Evolutionary conservation across 139 green algal genomes (phyloP).

Genomic region (Chlamydomonas schloesseri): DNA sequence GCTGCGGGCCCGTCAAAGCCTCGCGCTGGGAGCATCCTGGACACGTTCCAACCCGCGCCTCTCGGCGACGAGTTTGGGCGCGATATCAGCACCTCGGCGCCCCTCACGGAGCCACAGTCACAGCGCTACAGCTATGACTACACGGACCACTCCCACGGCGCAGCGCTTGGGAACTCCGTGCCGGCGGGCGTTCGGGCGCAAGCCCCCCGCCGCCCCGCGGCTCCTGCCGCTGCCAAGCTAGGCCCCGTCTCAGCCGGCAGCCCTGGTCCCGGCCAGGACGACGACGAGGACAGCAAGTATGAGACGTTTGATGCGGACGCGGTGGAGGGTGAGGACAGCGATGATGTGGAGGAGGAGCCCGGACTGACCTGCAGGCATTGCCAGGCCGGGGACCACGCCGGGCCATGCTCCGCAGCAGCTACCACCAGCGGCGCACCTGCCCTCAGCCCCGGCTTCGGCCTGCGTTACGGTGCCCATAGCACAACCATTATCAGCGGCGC

Average conservation of each 20-base stretch:
- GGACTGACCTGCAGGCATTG: background rate
- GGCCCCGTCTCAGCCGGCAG: too few relatives aligned
- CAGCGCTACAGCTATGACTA: background rate
- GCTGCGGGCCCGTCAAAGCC: background rate
- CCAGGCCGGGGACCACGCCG: too few relatives aligned
- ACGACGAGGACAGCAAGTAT: background rate
- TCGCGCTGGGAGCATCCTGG: slow-evolving; percentile 11
- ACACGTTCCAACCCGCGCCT: background rate
- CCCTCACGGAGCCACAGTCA: background rate
- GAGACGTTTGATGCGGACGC: background rate
- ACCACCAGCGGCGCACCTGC: too few relatives aligned
- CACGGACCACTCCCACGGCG: background rate
- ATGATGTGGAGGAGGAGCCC: background rate
- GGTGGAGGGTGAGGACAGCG: background rate
- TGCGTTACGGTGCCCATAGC: too few relatives aligned
- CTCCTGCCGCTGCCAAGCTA: too few relatives aligned
- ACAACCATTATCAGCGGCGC: too few relatives aligned
- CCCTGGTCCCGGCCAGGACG: too few relatives aligned
- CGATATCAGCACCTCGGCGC: too few relatives aligned
- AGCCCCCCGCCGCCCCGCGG: too few relatives aligned
- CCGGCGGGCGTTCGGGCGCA: background rate
- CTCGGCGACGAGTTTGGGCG: too few relatives aligned
- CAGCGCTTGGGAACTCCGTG: background rate
- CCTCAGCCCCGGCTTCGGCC: too few relatives aligned
- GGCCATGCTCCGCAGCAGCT: too few relatives aligned